Base-by-base conservation (phyloP, 352 stramenopile genomes). In the Poterioochromonas sp. region DNA sequence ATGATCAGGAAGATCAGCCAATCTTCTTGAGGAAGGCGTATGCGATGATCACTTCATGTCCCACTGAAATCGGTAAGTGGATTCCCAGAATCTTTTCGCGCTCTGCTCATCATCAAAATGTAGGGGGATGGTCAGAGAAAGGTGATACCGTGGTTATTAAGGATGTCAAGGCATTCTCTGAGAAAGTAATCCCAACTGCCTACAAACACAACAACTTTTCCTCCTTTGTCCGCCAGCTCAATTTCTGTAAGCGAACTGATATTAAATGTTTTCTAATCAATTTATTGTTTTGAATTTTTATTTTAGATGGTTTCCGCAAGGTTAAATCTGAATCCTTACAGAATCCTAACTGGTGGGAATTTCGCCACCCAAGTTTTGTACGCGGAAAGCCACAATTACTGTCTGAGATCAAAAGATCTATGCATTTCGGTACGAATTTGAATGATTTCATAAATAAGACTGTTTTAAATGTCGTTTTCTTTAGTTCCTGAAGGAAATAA, bases 171-270 rank as follows among this genome's bases (percentile, higher is more conserved):
- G 51, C 77, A 1, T 85, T 87, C 58, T 87, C 89, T 11, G 79
- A 84, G 0, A 82, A 87, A 8, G 82, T 90, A 22, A 89, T 93
- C 70, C 88, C 88, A 0, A 80, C 87, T 49, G 93, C 88, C 79
- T 95, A 94, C 85, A 92, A 93, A 76, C 90, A 94, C 82, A 91
- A 87, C 82, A 94, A 95, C 79, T 93, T 94, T 78, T 86, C 83
- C 54, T 89, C 81, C 65, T 94, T 95, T 83, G 90, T 93, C 11
- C 83, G 90, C 0, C 90, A 95, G 82, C 79, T 94, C 8, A 91
- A 94, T 78, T 94, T 94, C 80, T 94, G 80, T 83, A 79, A 77
- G 76, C 1, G 18, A 78, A n/a, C n/a, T 40, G 3, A n/a, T 53
- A n/a, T 15, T 53, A 76, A n/a, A 20, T 70, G 29, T 43, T n/a